Base-by-base conservation (phyloP, 192 early-diverging fungal genomes). In the Blastocladiella britannica region DNA sequence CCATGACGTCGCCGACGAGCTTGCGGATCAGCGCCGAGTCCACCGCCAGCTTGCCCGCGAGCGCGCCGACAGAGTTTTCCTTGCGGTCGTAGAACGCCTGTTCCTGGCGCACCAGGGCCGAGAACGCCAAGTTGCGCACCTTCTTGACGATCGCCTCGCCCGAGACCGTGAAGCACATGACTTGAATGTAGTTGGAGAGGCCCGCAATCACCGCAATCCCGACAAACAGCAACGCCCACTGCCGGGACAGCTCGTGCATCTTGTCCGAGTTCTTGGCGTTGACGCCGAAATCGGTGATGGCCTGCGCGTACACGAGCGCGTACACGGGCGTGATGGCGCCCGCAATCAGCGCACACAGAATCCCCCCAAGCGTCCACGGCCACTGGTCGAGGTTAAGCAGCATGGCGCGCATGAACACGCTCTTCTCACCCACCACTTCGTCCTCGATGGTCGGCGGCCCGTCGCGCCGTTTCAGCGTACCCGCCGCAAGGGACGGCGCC, bases 1-100 rank as follows among this genome's bases (percentile, higher is more conserved):
- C 62, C 4, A 63, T 12, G n/a, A 60, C 55, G 7, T 51, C 9
- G 26, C 62, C 62, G 30, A 56, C 59, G 24, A 71, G 52, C 7
- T 64, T 67, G 37, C 64, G 55, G 53, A 71, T 64, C 43, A 62
- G 61, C 12, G 59, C 70, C 0, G 87, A 81, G 52, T 91, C 89
- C 15, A 77, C 70, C 0, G 87, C 78, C 25, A 91, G 70, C 4
- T 76, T 65, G 23, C 81, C 72, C 12, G 82, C 81, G 23, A 92
- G 74, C 57, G 87, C 87, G 31, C 87, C 87, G 1, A 80, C 82
- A 58, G 77, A 70, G 62, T 85, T 86, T 57, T 72, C 70, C 57
- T 81, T 77, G n/a, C 74, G 63, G 65, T 94, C 91, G 65, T 89
- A 94, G 71, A 80, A 94, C 3, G 68, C 84, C 57, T 89, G 85